These are phyloP conservation scores for Mycena citricolor DNA, from an alignment of 1,284 basidiomycete species.

Conservation along the genomic window DNA sequence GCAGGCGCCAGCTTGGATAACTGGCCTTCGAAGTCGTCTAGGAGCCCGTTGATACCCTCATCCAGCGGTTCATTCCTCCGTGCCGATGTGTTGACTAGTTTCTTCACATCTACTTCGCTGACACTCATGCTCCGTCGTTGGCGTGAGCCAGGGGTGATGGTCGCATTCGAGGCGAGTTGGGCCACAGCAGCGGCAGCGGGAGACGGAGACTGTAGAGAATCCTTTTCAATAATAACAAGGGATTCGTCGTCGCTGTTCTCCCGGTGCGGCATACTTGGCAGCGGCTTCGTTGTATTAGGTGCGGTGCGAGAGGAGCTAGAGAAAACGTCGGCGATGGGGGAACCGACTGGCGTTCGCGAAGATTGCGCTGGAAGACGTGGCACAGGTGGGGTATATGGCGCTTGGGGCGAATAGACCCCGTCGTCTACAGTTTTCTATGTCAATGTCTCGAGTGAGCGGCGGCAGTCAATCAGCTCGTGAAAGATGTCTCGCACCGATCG, in stretches of 20 bases:
- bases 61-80: constrained; percentile 39
- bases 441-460: too few species aligned
- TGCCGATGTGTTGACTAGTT: constrained; percentile 36
- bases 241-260: constrained; percentile 53
- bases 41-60: constrained; percentile 54
- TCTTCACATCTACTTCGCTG: constrained; percentile 62
- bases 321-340: constrained; percentile 56
- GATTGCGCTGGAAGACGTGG: constrained; percentile 62
- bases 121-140: constrained; percentile 77
- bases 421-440: constrained; percentile 46
- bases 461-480: constrained; percentile 4
- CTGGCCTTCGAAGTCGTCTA: constrained; percentile 70
- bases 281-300: constrained; percentile 56
- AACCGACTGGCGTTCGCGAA: constrained; percentile 36
- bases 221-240: constrained; percentile 51
- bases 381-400: constrained; percentile 57
- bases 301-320: constrained; percentile 34
- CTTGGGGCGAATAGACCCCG: constrained; percentile 26
- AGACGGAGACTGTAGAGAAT: constrained; percentile 39
- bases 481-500: constrained; percentile 56
- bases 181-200: too few species aligned
- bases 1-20: constrained; percentile 62
- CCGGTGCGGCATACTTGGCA: constrained; percentile 54
- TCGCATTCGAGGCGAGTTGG: constrained; percentile 26
- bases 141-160: constrained; percentile 31